phyloP scores from a whole-genome alignment of 108 stramenopile genomes.

The Cafeteria roenbergensis region DNA sequence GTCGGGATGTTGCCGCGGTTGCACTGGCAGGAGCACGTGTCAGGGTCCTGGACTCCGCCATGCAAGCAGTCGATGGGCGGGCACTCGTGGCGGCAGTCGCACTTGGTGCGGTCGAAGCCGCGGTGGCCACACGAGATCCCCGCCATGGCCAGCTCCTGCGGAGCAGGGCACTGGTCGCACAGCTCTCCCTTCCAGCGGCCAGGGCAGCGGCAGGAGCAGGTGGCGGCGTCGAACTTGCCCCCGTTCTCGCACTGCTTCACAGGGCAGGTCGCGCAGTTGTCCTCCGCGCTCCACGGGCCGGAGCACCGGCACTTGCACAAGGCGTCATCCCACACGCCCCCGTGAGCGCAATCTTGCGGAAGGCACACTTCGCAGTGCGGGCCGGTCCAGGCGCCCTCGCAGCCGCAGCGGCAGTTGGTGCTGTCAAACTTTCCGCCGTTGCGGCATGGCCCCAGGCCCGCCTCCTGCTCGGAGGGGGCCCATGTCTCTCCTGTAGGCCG shows the following conservation, averaged over 20 bases:
- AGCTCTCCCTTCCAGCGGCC: background rate
- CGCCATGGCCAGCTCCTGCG: background rate
- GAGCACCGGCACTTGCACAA: background rate
- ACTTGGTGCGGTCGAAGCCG: background rate
- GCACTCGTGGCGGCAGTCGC: background rate
- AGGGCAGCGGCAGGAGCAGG: background rate
- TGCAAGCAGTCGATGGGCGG: background rate
- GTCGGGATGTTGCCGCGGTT: background rate
- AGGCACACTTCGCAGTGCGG: background rate
- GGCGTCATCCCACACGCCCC: background rate
- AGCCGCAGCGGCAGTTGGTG: background rate
- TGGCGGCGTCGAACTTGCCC: background rate
- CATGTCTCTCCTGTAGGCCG: too few relatives aligned
- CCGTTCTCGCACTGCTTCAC: background rate
- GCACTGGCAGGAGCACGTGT: background rate
- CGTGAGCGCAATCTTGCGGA: background rate
- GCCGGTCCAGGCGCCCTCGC: background rate
- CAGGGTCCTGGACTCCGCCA: background rate
- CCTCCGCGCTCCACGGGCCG: background rate
- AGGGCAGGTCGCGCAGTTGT: background rate
- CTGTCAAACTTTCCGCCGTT: background rate
- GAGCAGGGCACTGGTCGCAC: background rate
- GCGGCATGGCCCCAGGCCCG: too few relatives aligned
- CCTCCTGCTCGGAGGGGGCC: too few relatives aligned
- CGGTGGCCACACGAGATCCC: background rate